Base-by-base conservation (phyloP, 305 asterid genomes). In the Fraxinus sp. region DNA sequence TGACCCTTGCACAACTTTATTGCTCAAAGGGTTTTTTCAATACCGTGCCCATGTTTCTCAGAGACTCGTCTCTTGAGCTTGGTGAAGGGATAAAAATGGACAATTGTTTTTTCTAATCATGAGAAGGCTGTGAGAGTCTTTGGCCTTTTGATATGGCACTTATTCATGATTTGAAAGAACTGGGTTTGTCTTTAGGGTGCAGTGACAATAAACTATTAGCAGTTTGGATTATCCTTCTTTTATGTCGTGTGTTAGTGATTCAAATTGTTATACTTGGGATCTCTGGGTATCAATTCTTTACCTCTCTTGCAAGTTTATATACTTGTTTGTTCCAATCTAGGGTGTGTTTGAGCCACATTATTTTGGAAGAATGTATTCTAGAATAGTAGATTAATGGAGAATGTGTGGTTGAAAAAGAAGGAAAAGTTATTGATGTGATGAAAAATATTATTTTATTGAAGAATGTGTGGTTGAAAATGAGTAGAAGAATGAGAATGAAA, bases 131-230 rank as follows among this genome's bases (percentile, higher is more conserved):
- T 35, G 24, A 66, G 28, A 3, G 28, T 71, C 75, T 81, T 81
- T 74, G 85, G 74, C 77, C 83, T 52, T 84, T 46, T 78, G 43
- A 49, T 80, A 79, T 5, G 59, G 18, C 26, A 39, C 72, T 81
- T 46, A 52, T 37, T 77, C 5, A 78, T 79, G 33, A 7, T 83
- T 30, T 78, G 82, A 64, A 77, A 78, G 39, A 81, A 78, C 37
- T 35, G 49, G 9, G 24, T 70, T 43, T 71, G 37, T 71, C 20
- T 77, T 46, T 46, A 16, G 9, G 77, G 64, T 9, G 20, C 41
- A 28, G 77, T 72, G 77, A 33, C 46, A 66, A 72, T 33, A 72
- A 32, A 33, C 5, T 72, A 32, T 30, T 30, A 70, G 39, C 75
- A 26, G 46, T 72, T 72, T 72, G 41, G 77, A 74, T 75, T 39